Percentiles rank a stretch among this genome's conserved stretches.
Evolutionary conservation across 169 alveolate genomes (phyloP).

Genomic region (Perkinsus olseni): DNA sequence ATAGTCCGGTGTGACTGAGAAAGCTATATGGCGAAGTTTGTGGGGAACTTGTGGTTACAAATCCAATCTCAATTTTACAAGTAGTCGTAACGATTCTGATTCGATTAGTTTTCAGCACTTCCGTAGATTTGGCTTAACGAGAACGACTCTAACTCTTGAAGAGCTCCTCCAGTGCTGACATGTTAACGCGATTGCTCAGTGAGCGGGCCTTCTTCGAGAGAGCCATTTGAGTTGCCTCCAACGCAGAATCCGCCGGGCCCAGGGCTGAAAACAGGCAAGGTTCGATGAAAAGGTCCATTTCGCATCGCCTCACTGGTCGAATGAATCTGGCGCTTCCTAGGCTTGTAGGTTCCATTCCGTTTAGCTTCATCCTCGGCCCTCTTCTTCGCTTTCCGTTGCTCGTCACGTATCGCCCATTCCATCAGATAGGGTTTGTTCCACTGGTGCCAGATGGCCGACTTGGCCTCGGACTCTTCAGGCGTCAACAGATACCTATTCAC

Average conservation of each 20-base stretch:
- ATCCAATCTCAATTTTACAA: not conserved
- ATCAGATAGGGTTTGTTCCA: not conserved
- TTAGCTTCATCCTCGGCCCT: not conserved
- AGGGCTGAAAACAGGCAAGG: not conserved
- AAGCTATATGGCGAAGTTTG: not conserved
- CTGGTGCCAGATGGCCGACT: constrained; percentile 29
- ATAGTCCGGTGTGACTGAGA: not conserved
- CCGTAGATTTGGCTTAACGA: not conserved
- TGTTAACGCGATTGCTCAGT: not conserved
- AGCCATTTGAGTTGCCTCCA: not conserved
- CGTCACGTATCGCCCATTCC: not conserved
- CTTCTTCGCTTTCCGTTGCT: not conserved
- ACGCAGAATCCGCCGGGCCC: not conserved
- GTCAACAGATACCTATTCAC: constrained; percentile 5
- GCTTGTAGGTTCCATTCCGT: not conserved
- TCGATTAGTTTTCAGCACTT: not conserved
- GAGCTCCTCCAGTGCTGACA: not conserved
- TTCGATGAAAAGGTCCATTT: not conserved
- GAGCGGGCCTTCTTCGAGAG: not conserved
- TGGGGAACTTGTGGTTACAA: not conserved
- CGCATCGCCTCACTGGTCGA: not conserved
- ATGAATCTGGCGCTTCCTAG: not conserved
- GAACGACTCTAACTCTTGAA: not conserved
- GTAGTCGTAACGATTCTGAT: not conserved
- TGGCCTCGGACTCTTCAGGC: constrained; percentile 19